These are phyloP conservation scores for Smallanthus sonchifolius DNA, from an alignment of 129 eudicot species.

Conservation along the genomic window DNA sequence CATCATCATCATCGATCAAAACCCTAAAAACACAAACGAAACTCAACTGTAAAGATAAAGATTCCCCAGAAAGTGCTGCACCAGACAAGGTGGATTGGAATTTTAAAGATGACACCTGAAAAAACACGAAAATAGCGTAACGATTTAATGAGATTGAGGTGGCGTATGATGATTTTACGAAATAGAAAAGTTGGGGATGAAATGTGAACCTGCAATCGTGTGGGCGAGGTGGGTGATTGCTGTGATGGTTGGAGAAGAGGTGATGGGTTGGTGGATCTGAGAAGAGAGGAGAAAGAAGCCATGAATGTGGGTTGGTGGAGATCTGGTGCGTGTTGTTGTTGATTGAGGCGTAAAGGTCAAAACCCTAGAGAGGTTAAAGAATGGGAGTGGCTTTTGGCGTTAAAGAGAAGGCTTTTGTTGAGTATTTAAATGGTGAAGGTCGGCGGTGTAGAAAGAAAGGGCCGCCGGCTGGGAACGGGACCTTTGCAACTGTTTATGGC, in stretches of 20 bases:
- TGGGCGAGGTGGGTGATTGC: slow-evolving; percentile 12
- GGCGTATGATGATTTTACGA: not conserved
- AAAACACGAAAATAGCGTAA: not conserved
- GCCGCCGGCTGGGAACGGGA: slow-evolving; percentile 16
- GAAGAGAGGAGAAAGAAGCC: slow-evolving; percentile 53
- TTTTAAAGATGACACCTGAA: slow-evolving; percentile 45
- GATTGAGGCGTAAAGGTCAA: not conserved
- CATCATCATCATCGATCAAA: not conserved
- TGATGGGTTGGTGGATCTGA: slow-evolving; percentile 42
- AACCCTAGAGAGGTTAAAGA: slow-evolving; percentile 18
- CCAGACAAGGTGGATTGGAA: slow-evolving; percentile 48
- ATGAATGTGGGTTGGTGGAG: slow-evolving; percentile 25
- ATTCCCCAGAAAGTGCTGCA: slow-evolving; percentile 25
- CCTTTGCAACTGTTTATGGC: not conserved
- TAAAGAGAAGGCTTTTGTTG: slow-evolving; percentile 5
- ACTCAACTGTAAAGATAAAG: slow-evolving; percentile 67
- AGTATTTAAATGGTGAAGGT: slow-evolving; percentile 10
- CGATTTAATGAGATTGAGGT: not conserved
- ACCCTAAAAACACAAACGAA: not conserved
- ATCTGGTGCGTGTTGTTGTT: not conserved
- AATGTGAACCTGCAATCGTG: slow-evolving; percentile 29
- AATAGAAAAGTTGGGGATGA: not conserved
- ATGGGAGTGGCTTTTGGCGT: slow-evolving; percentile 25
- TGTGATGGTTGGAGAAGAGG: slow-evolving; percentile 20
- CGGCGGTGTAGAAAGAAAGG: not conserved